These are phyloP conservation scores for Populus nigra DNA, from an alignment of 345 rosid genomes.

Conservation along the genomic window DNA sequence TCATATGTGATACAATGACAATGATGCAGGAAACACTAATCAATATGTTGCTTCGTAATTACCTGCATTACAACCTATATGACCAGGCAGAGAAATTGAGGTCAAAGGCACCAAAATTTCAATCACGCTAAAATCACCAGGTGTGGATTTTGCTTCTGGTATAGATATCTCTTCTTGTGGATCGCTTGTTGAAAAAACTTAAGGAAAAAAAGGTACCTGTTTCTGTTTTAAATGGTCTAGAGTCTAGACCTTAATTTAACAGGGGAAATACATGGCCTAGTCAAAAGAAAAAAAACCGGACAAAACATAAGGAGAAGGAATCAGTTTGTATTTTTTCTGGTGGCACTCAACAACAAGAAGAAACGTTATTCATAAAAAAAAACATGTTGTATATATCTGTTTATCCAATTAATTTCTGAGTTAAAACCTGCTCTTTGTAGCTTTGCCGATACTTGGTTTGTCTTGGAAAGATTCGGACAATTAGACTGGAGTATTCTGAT, in stretches of 20 bases:
- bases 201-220: neutral
- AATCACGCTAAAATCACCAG: constrained; percentile 88
- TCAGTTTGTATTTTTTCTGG: neutral
- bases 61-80: constrained; percentile 74
- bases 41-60: constrained; percentile 72
- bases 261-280: neutral
- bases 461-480: constrained; percentile 81
- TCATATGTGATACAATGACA: neutral
- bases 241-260: neutral
- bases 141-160: constrained; percentile 15
- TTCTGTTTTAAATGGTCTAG: neutral
- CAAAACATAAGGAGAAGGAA: too few relatives aligned
- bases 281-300: too few relatives aligned
- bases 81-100: constrained; percentile 89
- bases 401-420: neutral
- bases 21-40: constrained; percentile 79
- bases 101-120: constrained; percentile 60
- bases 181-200: neutral
- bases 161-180: neutral
- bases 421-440: constrained; percentile 34
- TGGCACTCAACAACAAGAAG: neutral
- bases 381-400: neutral
- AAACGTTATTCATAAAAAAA: too few relatives aligned
- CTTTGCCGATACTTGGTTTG: constrained; percentile 78
- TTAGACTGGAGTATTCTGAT: constrained; percentile 78